Base-by-base conservation (phyloP, 139 green algal genomes). In the Coelastrella sp. region DNA sequence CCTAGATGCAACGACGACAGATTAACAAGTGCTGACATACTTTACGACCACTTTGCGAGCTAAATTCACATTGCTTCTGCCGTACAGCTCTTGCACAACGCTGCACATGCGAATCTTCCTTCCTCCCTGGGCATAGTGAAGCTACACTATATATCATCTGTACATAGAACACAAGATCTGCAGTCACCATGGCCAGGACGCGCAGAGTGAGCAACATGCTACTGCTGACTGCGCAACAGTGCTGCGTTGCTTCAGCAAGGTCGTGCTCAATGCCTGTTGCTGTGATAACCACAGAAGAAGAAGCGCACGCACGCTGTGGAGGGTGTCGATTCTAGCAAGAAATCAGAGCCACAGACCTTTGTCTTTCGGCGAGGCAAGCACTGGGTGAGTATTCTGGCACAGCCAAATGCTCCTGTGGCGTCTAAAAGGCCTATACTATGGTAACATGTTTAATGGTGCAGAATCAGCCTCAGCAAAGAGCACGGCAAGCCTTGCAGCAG, bases 341-440 rank as follows among this genome's bases (percentile, higher is more conserved):
- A 98, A 83, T 87, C 93, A 6, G 92, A 94, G 19, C 96, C 96
- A 15, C 93, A 93, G 35, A 97, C 93, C 0, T 99, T 99, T 90
- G 97, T 99, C 11, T 96, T 99, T 65, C 87, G 94, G 82, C 61
- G 82, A 78, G 82, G 82, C 8, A 87, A 87, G 27, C 61, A 87
- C 82, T 87, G 82, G 82, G 82, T 87, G 63, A 87, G 82, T 56
- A 49, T 8, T 81, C 14, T 25, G 11, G 72, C 22, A 19, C 72
- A 78, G 17, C 17, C n/a, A 27, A 8, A 25, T 25, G 65, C 15
- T 1, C 65, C 15, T 15, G 19, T 35, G 70, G 19, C 10, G 70
- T n/a, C 8, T 8, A n/a, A n/a, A n/a, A 0, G 25, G 70, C 70
- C 12, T 78, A 19, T 35, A 11, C 14, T 35, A 11, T n/a, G 5